Evolutionary conservation across 2,329 filamentous ascomycete species (phyloP), one percentile per base, ranked within the genome.

Genomic region (Magnaporthales sp.): DNA sequence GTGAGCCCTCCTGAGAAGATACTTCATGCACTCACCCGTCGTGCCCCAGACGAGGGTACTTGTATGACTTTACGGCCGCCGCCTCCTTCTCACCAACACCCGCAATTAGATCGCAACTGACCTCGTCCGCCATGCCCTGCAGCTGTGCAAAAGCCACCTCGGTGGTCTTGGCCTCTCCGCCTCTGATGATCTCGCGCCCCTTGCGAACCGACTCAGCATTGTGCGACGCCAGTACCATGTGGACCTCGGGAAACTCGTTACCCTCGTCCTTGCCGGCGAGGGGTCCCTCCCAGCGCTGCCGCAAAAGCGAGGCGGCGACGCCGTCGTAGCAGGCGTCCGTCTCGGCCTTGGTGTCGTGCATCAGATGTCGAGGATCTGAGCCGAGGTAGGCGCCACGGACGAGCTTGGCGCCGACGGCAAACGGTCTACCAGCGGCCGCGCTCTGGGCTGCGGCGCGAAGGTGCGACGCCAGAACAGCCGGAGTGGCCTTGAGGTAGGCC

Each of bases 51-150:
- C 86, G 15, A 90, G 78, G n/a, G 72, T 90, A 90, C 78, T 90
- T 90, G 78, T 86, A 89, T 2, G 81, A 81, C 66, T 78, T 76
- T 0, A 81, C 74, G n/a, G 61, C 62, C n/a, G 62, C 66, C 9
- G 46, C 66, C 30, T 54, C 62, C 31, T 31, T 38, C 3, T 30
- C 65, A 9, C 26, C 30, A 31, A 10, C 30, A 32, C 22, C 38
- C 31, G 66, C 70, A 22, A 84, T 74, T 15, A 89, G 77, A 74
- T 87, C 85, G 74, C 86, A 89, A 75, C 89, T 92, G 65, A 98
- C 88, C 75, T 97, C 93, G 72, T 98, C 94, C 1, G 94, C 94
- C 94, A 98, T 98, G 56, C 94, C 93, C 80, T 94, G 91, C 0
- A 97, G 85, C 79, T 97, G 93, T 2, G 91, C 91, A 75, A 92